phyloP scores from a whole-genome alignment of 208 protist genomes.

The Leishmania lainsoni region DNA sequence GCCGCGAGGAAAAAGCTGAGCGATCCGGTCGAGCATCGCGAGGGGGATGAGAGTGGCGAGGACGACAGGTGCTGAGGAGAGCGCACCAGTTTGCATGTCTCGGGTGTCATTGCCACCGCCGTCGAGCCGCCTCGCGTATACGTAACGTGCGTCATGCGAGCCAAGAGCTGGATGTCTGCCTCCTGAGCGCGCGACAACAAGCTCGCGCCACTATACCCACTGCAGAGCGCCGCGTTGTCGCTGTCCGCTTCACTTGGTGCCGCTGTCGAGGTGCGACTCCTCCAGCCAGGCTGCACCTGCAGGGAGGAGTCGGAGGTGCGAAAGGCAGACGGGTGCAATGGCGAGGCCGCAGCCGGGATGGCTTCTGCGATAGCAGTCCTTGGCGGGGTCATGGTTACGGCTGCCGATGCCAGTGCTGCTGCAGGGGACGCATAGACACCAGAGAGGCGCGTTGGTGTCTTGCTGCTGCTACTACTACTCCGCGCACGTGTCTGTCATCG shows the following conservation, averaged over 20 bases:
- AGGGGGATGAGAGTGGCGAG: slow-evolving; percentile 16
- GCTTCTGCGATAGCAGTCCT: background rate
- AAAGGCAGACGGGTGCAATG: slow-evolving; percentile 13
- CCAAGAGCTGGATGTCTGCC: slow-evolving; percentile 26
- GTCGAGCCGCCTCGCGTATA: background rate
- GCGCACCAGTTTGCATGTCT: background rate
- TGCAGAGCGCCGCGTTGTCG: background rate
- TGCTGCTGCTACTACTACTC: slow-evolving; percentile 5
- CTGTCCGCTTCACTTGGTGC: background rate
- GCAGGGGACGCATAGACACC: background rate
- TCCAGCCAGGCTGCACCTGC: slow-evolving; percentile 9
- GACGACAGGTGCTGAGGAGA: background rate
- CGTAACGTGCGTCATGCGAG: slow-evolving; percentile 25
- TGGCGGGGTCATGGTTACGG: background rate
- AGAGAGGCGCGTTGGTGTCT: slow-evolving; percentile 13
- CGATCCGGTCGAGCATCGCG: slow-evolving; percentile 22
- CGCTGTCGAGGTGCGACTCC: background rate
- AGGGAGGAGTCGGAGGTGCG: slow-evolving; percentile 27
- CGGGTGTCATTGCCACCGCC: background rate
- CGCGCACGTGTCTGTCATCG: background rate
- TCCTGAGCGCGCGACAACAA: slow-evolving; percentile 13
- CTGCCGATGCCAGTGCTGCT: background rate
- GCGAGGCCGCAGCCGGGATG: background rate
- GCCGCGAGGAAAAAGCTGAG: slow-evolving; percentile 23
- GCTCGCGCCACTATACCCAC: background rate